Evolutionary conservation across 306 rosid species (phyloP).

Genomic region (Mucuna pruriens): DNA sequence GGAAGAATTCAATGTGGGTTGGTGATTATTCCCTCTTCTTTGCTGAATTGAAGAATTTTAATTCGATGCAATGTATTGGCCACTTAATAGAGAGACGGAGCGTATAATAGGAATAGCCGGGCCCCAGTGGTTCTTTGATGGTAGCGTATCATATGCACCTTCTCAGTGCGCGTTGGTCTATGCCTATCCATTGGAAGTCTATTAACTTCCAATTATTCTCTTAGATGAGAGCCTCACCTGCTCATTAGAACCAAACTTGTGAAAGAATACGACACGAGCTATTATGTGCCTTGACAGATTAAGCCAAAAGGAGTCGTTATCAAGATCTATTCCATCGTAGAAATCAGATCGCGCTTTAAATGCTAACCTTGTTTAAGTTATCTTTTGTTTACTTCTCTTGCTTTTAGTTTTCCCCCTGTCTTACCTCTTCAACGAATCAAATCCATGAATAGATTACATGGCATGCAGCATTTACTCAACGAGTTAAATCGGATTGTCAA

Average conservation of each 20-base stretch:
- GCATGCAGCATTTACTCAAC: constrained; percentile 34
- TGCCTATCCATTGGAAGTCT: background rate
- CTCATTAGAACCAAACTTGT: background rate
- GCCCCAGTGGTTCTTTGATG: constrained; percentile 11
- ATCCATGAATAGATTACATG: constrained; percentile 45
- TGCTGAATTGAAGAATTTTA: background rate
- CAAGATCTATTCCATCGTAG: constrained; percentile 36
- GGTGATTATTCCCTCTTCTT: constrained; percentile 16
- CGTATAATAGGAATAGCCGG: constrained; percentile 9
- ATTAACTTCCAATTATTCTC: constrained; percentile 28
- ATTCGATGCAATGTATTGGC: constrained; percentile 31
- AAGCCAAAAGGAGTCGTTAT: constrained; percentile 33
- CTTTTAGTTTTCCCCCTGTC: background rate
- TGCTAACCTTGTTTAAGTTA: background rate
- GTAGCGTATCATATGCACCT: constrained; percentile 3
- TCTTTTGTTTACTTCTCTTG: constrained; percentile 16
- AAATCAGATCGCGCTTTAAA: constrained; percentile 9
- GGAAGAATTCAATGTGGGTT: constrained; percentile 8
- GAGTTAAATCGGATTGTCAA: constrained; percentile 34
- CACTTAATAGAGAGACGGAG: background rate
- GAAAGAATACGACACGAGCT: background rate
- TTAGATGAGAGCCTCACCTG: constrained; percentile 35
- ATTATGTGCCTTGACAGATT: constrained; percentile 16
- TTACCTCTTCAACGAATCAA: constrained; percentile 48
- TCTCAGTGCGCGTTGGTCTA: background rate